Evolutionary conservation across 805 yeast species (phyloP).

Genomic region (Kuraishia borneana): DNA sequence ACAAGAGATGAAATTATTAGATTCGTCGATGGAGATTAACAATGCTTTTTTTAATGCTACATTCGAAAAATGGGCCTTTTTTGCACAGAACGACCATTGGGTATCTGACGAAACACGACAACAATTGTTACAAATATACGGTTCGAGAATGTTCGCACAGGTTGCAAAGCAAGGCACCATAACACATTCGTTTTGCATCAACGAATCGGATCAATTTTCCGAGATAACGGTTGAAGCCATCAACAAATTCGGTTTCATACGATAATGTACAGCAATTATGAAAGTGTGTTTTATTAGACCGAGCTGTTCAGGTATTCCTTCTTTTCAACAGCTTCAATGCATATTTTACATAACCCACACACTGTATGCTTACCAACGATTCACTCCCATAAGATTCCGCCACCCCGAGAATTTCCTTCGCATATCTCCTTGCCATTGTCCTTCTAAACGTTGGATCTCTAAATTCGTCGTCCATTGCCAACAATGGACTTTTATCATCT

Average conservation of each 20-base stretch:
- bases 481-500: background rate
- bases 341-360: background rate
- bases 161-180: background rate
- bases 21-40: background rate
- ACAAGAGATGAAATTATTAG: conserved; percentile 1
- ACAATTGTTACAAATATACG: background rate
- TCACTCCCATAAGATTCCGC: conserved; percentile 1
- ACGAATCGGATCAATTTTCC: conserved; percentile 1
- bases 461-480: background rate
- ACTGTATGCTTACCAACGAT: background rate
- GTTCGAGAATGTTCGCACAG: background rate
- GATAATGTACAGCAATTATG: background rate
- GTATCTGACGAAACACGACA: conserved; percentile 1
- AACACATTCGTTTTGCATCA: conserved; percentile 2
- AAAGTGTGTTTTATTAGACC: too few relatives aligned
- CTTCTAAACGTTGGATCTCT: background rate
- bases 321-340: background rate
- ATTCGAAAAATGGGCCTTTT: conserved; percentile 1
- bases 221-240: background rate
- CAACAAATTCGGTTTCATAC: background rate
- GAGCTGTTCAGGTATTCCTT: too few relatives aligned
- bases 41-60: background rate
- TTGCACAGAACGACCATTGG: conserved; percentile 2
- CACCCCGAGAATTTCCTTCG: conserved; percentile 1
- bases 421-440: background rate